Percentiles rank a stretch among this genome's conserved stretches.
phyloP scores from a whole-genome alignment of 768 basidiomycete species.

The Psilocybe azurescens region DNA sequence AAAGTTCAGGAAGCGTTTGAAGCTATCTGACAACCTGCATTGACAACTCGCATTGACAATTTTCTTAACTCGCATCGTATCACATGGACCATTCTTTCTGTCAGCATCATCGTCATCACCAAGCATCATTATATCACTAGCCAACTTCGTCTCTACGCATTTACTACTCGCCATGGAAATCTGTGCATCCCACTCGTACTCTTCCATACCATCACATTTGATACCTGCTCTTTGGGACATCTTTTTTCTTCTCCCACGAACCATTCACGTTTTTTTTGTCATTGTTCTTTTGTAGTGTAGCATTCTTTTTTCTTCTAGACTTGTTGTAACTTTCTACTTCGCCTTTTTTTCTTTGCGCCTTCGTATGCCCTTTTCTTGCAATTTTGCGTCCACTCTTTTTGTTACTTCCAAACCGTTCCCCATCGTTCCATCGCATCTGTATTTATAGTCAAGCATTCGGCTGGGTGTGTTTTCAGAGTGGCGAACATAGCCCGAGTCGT shows the following conservation, averaged over 20 bases:
- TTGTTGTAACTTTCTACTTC: constrained; percentile 2
- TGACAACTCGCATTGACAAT: constrained; percentile 22
- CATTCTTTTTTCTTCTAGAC: not conserved
- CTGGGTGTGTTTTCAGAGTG: not conserved
- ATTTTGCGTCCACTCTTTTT: not conserved
- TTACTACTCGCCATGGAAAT: not conserved
- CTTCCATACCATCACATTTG: constrained; percentile 15
- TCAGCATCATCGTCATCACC: constrained; percentile 7
- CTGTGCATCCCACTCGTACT: constrained; percentile 3
- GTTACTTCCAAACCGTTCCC: not conserved
- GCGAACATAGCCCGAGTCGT: not conserved
- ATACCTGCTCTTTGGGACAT: constrained; percentile 14
- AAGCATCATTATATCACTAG: constrained; percentile 4
- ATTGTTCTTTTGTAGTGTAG: not conserved
- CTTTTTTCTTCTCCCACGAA: constrained; percentile 10
- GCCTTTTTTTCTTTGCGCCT: not conserved
- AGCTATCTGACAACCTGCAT: constrained; percentile 33
- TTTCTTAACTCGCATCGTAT: constrained; percentile 9
- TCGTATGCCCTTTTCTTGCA: constrained; percentile 1
- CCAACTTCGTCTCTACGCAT: not conserved
- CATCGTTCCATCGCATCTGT: not conserved
- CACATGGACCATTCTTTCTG: constrained; percentile 9
- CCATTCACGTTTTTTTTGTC: not conserved
- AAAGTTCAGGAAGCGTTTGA: constrained; percentile 52
- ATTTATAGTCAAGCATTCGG: constrained; percentile 4